phyloP scores from a whole-genome alignment of 345 rosid species.

The Chamaenerion angustifolium region DNA sequence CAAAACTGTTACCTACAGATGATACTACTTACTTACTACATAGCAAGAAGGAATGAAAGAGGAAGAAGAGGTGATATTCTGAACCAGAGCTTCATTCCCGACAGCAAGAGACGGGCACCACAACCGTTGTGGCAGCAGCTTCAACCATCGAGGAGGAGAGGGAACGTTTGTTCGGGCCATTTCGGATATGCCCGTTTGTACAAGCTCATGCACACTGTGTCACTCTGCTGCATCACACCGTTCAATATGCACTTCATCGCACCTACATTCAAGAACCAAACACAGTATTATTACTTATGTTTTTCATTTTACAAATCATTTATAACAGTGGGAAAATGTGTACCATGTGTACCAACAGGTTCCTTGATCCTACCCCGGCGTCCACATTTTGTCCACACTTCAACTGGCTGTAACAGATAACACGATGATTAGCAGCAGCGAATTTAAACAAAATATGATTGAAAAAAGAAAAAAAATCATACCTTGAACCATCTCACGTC shows the following conservation, averaged over 20 bases:
- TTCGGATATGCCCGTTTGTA: constrained; percentile 84
- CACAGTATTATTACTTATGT: background rate
- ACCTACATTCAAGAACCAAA: constrained; percentile 21
- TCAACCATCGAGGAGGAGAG: constrained; percentile 34
- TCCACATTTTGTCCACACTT: constrained; percentile 76
- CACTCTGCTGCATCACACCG: constrained; percentile 77
- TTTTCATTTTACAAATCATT: no score
- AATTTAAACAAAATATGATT: background rate
- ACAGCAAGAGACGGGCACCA: constrained; percentile 6
- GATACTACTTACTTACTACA: no score
- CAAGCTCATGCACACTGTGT: constrained; percentile 79
- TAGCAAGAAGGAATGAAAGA: no score
- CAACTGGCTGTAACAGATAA: constrained; percentile 58
- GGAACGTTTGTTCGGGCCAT: constrained; percentile 72
- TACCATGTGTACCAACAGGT: constrained; percentile 95
- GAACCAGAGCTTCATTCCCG: constrained; percentile 82
- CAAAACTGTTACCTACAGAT: no score
- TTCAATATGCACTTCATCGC: constrained; percentile 78
- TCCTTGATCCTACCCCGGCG: constrained; percentile 86
- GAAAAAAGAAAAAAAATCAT: constrained; percentile 3
- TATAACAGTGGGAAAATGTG: constrained; percentile 1
- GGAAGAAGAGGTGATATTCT: constrained; percentile 19
- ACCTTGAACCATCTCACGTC: constrained; percentile 99
- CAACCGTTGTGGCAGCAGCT: constrained; percentile 5
- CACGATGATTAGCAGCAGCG: background rate